These are phyloP conservation scores for Haplographium delicatum DNA, from an alignment of 495 filamentous ascomycete genomes.

Conservation along the genomic window DNA sequence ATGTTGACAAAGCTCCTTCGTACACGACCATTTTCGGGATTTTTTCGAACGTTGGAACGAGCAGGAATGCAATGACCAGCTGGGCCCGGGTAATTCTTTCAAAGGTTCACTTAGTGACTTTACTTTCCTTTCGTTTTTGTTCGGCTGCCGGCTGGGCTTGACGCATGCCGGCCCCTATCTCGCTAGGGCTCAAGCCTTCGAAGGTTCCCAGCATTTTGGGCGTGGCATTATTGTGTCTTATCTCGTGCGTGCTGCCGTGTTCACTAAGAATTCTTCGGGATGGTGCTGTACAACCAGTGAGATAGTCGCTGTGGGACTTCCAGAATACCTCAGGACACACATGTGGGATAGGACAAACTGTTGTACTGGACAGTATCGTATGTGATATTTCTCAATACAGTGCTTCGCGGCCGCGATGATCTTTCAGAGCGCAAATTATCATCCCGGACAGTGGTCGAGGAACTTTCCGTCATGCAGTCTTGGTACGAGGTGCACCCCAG, in stretches of 20 bases:
- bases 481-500: neutral
- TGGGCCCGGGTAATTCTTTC: too few relatives aligned
- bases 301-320: too few relatives aligned
- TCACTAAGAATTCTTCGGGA: too few relatives aligned
- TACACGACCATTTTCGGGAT: too few relatives aligned
- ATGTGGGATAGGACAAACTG: neutral
- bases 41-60: too few relatives aligned
- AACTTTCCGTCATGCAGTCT: neutral
- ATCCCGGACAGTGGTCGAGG: neutral
- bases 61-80: too few relatives aligned
- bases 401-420: neutral
- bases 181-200: neutral
- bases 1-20: too few relatives aligned
- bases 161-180: neutral
- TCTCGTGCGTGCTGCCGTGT: neutral
- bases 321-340: neutral
- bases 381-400: neutral
- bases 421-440: neutral
- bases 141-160: constrained; percentile 1
- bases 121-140: too few relatives aligned
- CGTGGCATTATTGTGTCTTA: neutral
- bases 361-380: too few relatives aligned
- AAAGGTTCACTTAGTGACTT: too few relatives aligned
- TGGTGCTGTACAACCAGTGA: too few relatives aligned
- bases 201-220: neutral